A percentile compares a stretch with the other conserved stretches of the same genome.
Evolutionary conservation across 2,329 filamentous ascomycete species (phyloP).

Genomic region (Hymenoscyphus occultus): DNA sequence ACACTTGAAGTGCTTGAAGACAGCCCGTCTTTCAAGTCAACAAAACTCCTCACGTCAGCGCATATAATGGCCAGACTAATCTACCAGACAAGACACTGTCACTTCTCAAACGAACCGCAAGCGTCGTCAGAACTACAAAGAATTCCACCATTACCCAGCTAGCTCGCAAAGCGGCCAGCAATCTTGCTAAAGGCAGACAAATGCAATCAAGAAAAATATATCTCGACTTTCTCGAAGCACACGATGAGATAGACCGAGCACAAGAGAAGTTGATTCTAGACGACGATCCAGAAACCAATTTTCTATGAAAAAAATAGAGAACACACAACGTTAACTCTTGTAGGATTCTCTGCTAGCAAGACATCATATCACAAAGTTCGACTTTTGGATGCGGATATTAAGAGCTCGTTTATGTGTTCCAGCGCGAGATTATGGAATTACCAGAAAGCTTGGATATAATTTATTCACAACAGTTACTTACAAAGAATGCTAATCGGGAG

Average conservation of each 20-base stretch:
- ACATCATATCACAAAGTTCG: constrained; percentile 47
- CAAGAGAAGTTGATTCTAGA: constrained; percentile 3
- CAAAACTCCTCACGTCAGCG: constrained; percentile 20
- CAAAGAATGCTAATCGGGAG: constrained; percentile 47
- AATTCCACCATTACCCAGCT: constrained; percentile 22
- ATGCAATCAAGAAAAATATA: constrained; percentile 39
- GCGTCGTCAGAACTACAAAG: constrained; percentile 24
- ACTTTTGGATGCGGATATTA: constrained; percentile 52
- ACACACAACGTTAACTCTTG: constrained; percentile 38
- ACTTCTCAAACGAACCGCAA: constrained; percentile 15
- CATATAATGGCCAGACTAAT: constrained; percentile 14
- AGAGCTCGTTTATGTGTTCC: constrained; percentile 43
- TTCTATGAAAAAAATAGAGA: constrained; percentile 20
- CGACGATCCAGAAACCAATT: constrained; percentile 19
- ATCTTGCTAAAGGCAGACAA: constrained; percentile 25
- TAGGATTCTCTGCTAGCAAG: constrained; percentile 53
- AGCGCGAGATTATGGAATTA: constrained; percentile 39
- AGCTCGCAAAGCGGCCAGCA: constrained; percentile 23
- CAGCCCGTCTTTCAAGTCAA: constrained; percentile 25
- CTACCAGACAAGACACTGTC: constrained; percentile 16
- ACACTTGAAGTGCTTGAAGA: constrained; percentile 20
- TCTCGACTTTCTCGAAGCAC: constrained; percentile 38
- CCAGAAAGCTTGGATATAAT: constrained; percentile 38
- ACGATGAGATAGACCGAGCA: constrained; percentile 26
- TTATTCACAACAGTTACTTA: constrained; percentile 37